Conservation (phyloP, 2,329 filamentous ascomycete species). For the Phaeosphaeriaceae sp. region DNA sequence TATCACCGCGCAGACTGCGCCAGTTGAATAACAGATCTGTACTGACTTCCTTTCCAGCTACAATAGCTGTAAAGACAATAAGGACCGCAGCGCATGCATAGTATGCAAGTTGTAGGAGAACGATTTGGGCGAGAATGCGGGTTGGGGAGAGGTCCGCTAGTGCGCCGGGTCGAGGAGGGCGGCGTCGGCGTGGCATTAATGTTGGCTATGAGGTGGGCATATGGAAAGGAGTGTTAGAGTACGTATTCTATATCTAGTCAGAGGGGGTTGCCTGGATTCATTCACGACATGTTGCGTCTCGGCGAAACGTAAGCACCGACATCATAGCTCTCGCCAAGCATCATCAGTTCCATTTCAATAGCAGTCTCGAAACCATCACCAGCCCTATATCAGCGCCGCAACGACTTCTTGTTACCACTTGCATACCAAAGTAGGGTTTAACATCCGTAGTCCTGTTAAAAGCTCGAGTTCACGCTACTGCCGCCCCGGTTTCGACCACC, state of each 20-base stretch:
- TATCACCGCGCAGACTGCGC: conserved; percentile 69
- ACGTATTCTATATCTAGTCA: conserved; percentile 3
- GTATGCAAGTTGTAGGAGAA: conserved; percentile 68
- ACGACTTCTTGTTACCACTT: neutral
- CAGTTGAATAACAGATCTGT: conserved; percentile 68
- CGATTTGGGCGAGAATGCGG: conserved; percentile 71
- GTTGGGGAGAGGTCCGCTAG: conserved; percentile 70
- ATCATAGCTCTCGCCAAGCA: conserved; percentile 33
- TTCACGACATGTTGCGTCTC: conserved; percentile 16
- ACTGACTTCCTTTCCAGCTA: conserved; percentile 66
- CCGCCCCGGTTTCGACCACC: conserved; percentile 9
- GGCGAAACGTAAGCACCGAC: conserved; percentile 26
- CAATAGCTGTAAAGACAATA: conserved; percentile 71
- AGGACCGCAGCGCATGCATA: conserved; percentile 67
- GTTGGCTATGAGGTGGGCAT: conserved; percentile 27
- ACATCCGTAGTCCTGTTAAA: conserved; percentile 7
- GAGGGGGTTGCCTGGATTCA: conserved; percentile 23
- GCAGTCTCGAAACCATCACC: conserved; percentile 5
- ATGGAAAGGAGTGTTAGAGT: conserved; percentile 14
- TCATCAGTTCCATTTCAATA: conserved; percentile 13
- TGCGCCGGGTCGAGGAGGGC: conserved; percentile 69
- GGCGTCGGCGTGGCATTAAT: conserved; percentile 63
- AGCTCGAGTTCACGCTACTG: conserved; percentile 12
- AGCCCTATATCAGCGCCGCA: neutral
- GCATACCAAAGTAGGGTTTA: neutral